A percentile compares a stretch with the other conserved stretches of the same genome.
phyloP scores from a whole-genome alignment of 2,329 filamentous ascomycete species.

The Aspergillus sergii region DNA sequence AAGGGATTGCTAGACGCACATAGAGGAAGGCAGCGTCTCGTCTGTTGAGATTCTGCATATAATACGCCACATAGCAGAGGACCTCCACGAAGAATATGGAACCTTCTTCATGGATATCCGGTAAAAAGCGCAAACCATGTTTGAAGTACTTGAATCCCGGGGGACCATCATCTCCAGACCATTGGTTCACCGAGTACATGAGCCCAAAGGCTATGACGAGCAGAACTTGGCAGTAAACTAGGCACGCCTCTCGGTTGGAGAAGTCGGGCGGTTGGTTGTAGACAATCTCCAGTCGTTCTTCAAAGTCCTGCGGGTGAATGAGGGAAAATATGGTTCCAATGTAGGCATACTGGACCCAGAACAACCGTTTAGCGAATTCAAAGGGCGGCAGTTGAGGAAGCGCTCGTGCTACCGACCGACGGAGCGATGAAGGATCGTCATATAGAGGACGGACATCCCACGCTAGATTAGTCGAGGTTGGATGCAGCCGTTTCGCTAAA shows the following conservation, averaged over 20 bases:
- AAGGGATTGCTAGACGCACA: constrained; percentile 23
- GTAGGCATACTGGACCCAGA: constrained; percentile 57
- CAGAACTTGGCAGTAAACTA: constrained; percentile 56
- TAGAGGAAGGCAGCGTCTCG: constrained; percentile 60
- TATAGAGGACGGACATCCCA: constrained; percentile 41
- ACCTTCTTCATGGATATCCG: constrained; percentile 58
- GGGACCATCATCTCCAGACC: constrained; percentile 55
- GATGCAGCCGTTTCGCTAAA: constrained; percentile 38
- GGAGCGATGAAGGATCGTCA: constrained; percentile 36
- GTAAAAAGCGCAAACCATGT: constrained; percentile 54
- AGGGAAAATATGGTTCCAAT: constrained; percentile 62
- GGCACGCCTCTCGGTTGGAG: constrained; percentile 50
- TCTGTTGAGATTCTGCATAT: constrained; percentile 60
- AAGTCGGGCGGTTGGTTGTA: constrained; percentile 49
- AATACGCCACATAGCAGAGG: constrained; percentile 58
- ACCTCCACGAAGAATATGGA: constrained; percentile 59
- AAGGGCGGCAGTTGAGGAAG: constrained; percentile 52
- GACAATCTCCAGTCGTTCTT: constrained; percentile 47
- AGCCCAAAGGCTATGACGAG: constrained; percentile 59
- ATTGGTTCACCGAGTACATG: constrained; percentile 61
- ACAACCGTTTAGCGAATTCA: constrained; percentile 55
- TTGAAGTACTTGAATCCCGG: constrained; percentile 61
- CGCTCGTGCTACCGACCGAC: constrained; percentile 26
- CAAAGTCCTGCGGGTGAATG: constrained; percentile 52
- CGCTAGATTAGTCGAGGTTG: constrained; percentile 35